Conservation (phyloP, 805 yeast species). For the Diddensiella transvaalensis region DNA sequence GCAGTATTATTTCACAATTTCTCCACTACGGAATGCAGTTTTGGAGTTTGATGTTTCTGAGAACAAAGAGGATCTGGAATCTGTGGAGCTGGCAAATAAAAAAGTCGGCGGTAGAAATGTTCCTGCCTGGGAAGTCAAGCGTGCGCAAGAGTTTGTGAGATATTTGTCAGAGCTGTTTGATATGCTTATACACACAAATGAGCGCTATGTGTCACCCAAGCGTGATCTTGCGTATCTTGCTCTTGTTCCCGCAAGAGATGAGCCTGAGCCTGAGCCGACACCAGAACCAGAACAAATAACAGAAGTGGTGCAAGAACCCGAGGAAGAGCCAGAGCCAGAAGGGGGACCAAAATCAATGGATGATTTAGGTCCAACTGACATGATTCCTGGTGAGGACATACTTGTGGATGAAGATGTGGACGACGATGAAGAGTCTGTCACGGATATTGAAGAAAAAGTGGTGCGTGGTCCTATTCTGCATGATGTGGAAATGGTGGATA, state of each 20-base stretch:
- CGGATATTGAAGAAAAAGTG: slow-evolving; percentile 7
- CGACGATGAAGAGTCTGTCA: slow-evolving; percentile 2
- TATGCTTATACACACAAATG: slow-evolving; percentile 60
- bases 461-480: too few species aligned
- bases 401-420: neutral
- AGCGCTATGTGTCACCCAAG: slow-evolving; percentile 72
- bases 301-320: slow-evolving; percentile 3
- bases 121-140: slow-evolving; percentile 68
- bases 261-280: slow-evolving; percentile 23
- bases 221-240: slow-evolving; percentile 86
- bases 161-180: slow-evolving; percentile 66
- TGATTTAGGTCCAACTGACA: neutral
- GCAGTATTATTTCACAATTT: slow-evolving; percentile 84
- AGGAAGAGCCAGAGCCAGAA: slow-evolving; percentile 14
- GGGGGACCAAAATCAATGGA: slow-evolving; percentile 2
- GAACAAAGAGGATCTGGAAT: slow-evolving; percentile 14
- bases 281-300: slow-evolving; percentile 17
- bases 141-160: slow-evolving; percentile 78
- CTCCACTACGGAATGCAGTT: slow-evolving; percentile 70
- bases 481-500: neutral
- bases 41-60: slow-evolving; percentile 44
- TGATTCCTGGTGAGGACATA: slow-evolving; percentile 1
- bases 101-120: slow-evolving; percentile 87
- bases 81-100: slow-evolving; percentile 39
- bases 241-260: slow-evolving; percentile 42